Evolutionary conservation across 139 green algal species (phyloP).

Genomic region (Micractinium conductrix): DNA sequence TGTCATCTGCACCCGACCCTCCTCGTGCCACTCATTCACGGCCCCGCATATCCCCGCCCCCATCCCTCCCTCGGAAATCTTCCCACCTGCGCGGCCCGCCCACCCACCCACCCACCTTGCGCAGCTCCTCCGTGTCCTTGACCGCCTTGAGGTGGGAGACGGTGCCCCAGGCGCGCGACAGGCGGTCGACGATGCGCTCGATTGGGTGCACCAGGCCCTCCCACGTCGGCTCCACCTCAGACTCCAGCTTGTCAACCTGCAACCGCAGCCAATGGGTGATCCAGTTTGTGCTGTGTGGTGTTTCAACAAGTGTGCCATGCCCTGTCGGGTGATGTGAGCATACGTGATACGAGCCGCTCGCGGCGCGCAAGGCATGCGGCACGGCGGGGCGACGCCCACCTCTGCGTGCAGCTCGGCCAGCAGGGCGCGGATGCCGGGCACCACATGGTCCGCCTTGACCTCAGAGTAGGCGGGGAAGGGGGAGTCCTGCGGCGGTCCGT

Average conservation of each 20-base stretch:
- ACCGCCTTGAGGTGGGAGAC: constrained; percentile 97
- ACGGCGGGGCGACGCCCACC: too few species aligned
- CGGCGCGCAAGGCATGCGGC: too few species aligned
- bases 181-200: constrained; percentile 85
- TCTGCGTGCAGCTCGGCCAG: constrained; percentile 76
- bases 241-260: constrained; percentile 77
- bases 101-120: constrained; percentile 43
- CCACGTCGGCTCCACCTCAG: constrained; percentile 72
- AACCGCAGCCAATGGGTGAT: background rate
- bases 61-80: background rate
- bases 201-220: constrained; percentile 84
- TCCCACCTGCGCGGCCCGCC: background rate
- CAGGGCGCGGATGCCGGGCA: constrained; percentile 85
- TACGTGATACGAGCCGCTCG: too few species aligned
- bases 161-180: constrained; percentile 87
- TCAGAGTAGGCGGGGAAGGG: constrained; percentile 82
- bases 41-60: background rate
- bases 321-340: too few species aligned
- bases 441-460: constrained; percentile 91
- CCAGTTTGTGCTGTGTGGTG: background rate
- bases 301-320: too few species aligned
- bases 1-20: too few species aligned
- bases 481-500: constrained; percentile 52
- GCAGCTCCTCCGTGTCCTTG: constrained; percentile 87
- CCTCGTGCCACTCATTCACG: too few species aligned